Evolutionary conservation across 192 early-diverging fungal species (phyloP), one percentile per base, ranked within the genome.

Genomic region (Rhizophagus prolifer): DNA sequence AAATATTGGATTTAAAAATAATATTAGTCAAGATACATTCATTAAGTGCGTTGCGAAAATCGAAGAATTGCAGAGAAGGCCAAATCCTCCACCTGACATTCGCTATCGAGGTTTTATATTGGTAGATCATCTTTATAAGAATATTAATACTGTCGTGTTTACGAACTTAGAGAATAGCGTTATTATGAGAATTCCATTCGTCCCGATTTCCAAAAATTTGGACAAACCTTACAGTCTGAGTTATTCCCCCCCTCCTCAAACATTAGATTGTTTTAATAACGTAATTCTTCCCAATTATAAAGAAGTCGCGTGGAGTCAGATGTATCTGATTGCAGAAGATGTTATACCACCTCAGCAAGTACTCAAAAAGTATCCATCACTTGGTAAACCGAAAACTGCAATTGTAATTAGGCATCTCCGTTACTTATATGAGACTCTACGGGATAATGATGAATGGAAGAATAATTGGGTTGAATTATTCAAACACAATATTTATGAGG

Each of bases 261-360:
- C 3, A 47, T 69, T 69, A 44, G n/a, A 69, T 47, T 69, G 66
- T 9, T 69, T 69, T 25, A 25, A 46, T 8, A 44, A 47, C 8
- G 3, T 69, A 46, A 44, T 69, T 9, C 58, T 36, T 25, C 58
- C 54, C 12, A 1, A 59, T 60, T 72, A 72, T 59, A 60, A 36
- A 25, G 71, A 59, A 23, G 30, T 72, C 4, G 71, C 71, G 10
- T 72, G 71, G 71, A 72, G 54, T n/a, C 58, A 36, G 38, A 36
- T 10, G 28, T 14, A 31, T 30, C n/a, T 72, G 30, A 34, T 72
- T 19, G 54, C 50, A 4, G 71, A 72, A 60, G 58, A 72, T 72
- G 30, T 41, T 19, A 34, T 72, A 60, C 71, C 71, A 58, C 50
- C 50, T 23, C 19, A 1, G 12, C 3, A 1, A 1, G 36, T 59